A percentile compares a stretch with the other conserved stretches of the same genome.
Evolutionary conservation across 1,139 yeast genomes (phyloP).

Genomic region (Yamadazyma blattariae): DNA sequence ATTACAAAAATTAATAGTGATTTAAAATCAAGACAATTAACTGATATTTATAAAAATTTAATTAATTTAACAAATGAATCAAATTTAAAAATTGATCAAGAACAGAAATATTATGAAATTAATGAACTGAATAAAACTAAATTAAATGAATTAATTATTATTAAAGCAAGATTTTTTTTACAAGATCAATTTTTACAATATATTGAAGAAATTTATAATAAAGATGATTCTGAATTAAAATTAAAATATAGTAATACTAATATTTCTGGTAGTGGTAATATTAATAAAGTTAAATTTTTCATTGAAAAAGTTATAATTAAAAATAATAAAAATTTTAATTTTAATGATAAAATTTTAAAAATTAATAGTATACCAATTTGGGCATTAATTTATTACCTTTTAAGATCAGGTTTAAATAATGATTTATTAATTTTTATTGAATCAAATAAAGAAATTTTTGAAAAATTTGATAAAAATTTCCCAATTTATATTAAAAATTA

Average conservation of each 20-base stretch:
- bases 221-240: slow-evolving; percentile 51
- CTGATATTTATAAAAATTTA: slow-evolving; percentile 63
- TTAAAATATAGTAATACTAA: slow-evolving; percentile 49
- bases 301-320: slow-evolving; percentile 49
- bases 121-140: slow-evolving; percentile 25
- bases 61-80: slow-evolving; percentile 41
- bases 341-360: slow-evolving; percentile 32
- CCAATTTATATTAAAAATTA: slow-evolving; percentile 76
- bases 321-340: slow-evolving; percentile 16
- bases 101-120: slow-evolving; percentile 39
- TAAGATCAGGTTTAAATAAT: slow-evolving; percentile 76
- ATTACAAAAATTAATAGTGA: slow-evolving; percentile 50
- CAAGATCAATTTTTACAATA: slow-evolving; percentile 77
- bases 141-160: slow-evolving; percentile 50
- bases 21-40: slow-evolving; percentile 58
- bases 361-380: slow-evolving; percentile 88
- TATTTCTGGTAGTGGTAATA: no score
- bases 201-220: slow-evolving; percentile 69
- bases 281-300: slow-evolving; percentile 69
- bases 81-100: slow-evolving; percentile 34
- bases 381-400: slow-evolving; percentile 82
- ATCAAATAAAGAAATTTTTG: slow-evolving; percentile 51
- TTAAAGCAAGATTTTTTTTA: slow-evolving; percentile 58
- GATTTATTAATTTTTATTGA: slow-evolving; percentile 61
- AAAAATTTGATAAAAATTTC: slow-evolving; percentile 82